Conservation (phyloP, 1,139 yeast genomes). For the Lodderomyces elongisporus region DNA sequence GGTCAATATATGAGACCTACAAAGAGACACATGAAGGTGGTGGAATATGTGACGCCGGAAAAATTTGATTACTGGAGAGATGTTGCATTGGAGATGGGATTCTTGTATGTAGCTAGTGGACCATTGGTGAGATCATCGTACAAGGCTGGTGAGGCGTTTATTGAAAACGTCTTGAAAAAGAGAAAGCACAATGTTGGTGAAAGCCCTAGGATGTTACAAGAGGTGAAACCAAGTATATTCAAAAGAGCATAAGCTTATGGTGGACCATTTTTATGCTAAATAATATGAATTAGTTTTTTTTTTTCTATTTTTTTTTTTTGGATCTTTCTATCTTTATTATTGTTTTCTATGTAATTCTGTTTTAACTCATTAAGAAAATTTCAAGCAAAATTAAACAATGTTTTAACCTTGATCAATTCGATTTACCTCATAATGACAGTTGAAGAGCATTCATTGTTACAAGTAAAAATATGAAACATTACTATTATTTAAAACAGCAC, state of each 20-base stretch:
- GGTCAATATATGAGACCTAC: slow-evolving; percentile 99
- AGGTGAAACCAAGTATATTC: slow-evolving; percentile 17
- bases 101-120: slow-evolving; percentile 94
- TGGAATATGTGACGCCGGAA: slow-evolving; percentile 91
- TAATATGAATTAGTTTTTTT: too few relatives aligned
- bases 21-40: slow-evolving; percentile 96
- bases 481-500: too few relatives aligned
- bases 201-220: slow-evolving; percentile 31
- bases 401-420: too few relatives aligned
- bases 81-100: slow-evolving; percentile 83
- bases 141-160: slow-evolving; percentile 97
- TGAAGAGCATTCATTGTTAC: too few relatives aligned
- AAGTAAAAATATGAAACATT: too few relatives aligned
- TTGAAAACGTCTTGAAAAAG: slow-evolving; percentile 86
- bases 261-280: background rate
- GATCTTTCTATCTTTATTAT: too few relatives aligned
- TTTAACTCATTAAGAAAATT: too few relatives aligned
- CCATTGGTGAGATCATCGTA: slow-evolving; percentile 95
- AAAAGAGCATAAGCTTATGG: slow-evolving; percentile 4
- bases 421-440: too few relatives aligned
- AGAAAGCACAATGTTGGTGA: slow-evolving; percentile 54
- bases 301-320: too few relatives aligned
- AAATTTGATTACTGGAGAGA: slow-evolving; percentile 93
- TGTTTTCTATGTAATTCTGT: too few relatives aligned
- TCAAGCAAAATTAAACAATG: too few relatives aligned